Evolutionary conservation across 805 yeast genomes (phyloP).

Genomic region (Myxozyma monticola): DNA sequence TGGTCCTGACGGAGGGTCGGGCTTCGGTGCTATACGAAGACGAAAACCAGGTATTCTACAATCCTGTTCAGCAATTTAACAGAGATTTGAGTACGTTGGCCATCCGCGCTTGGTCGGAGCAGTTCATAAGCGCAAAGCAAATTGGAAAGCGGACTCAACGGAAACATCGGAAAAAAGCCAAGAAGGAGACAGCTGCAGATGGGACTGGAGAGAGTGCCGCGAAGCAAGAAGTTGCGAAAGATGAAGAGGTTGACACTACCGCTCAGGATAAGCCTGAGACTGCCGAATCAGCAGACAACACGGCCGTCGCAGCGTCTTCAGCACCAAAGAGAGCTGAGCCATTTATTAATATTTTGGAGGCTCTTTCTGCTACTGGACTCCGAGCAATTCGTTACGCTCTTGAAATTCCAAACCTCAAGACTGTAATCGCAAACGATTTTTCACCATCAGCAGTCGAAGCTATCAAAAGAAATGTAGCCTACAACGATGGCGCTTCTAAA

Average conservation of each 20-base stretch:
- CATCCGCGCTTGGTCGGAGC: slow-evolving; percentile 80
- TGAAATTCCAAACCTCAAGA: slow-evolving; percentile 75
- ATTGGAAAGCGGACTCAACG: slow-evolving; percentile 5
- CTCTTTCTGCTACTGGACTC: slow-evolving; percentile 91
- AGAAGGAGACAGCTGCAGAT: slow-evolving; percentile 3
- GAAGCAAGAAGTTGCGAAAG: slow-evolving; percentile 6
- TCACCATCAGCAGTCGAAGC: slow-evolving; percentile 81
- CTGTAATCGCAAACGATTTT: slow-evolving; percentile 86
- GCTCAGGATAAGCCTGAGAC: slow-evolving; percentile 8
- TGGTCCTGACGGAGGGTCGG: slow-evolving; percentile 61
- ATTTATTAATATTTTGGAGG: slow-evolving; percentile 75
- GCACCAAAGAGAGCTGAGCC: slow-evolving; percentile 38
- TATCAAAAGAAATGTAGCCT: slow-evolving; percentile 67
- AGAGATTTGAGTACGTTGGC: slow-evolving; percentile 85
- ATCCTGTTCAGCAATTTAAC: slow-evolving; percentile 95
- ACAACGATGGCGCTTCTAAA: slow-evolving; percentile 61
- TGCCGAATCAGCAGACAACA: not conserved
- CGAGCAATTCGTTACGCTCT: slow-evolving; percentile 91
- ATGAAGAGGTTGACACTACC: not conserved
- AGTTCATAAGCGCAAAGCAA: slow-evolving; percentile 44
- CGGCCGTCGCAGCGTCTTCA: not conserved
- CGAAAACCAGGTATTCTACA: slow-evolving; percentile 83
- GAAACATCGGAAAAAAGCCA: slow-evolving; percentile 12
- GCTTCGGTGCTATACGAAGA: slow-evolving; percentile 83
- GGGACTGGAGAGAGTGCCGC: slow-evolving; percentile 11